Conservation (phyloP, 2,329 filamentous ascomycete genomes). For the Mycosphaerella sp. region DNA sequence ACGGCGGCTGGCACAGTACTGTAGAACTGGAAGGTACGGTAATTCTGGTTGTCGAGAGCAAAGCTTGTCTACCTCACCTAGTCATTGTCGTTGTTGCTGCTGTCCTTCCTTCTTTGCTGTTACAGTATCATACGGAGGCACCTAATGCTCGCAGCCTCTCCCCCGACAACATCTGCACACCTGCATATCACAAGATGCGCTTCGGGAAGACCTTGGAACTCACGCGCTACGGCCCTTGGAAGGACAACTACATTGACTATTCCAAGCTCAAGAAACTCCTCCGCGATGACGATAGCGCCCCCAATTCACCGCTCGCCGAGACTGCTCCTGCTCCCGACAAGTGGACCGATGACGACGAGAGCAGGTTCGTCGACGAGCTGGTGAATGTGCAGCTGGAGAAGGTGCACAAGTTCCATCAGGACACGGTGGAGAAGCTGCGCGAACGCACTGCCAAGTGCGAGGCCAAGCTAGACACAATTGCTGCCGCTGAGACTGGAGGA, state of each 20-base stretch:
- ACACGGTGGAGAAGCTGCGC: slow-evolving; percentile 73
- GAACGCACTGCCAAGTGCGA: slow-evolving; percentile 71
- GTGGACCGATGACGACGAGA: slow-evolving; percentile 95
- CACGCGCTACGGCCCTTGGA: slow-evolving; percentile 80
- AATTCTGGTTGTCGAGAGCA: too few species aligned
- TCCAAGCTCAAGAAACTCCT: slow-evolving; percentile 83
- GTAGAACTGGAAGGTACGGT: too few species aligned
- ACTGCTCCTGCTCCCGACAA: slow-evolving; percentile 50
- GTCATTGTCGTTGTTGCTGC: too few species aligned
- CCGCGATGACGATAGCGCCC: slow-evolving; percentile 57
- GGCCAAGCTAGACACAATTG: slow-evolving; percentile 55
- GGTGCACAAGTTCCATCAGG: slow-evolving; percentile 80
- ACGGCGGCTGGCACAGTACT: too few species aligned
- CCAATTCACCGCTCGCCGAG: slow-evolving; percentile 41
- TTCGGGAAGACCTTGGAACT: slow-evolving; percentile 84
- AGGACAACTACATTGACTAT: slow-evolving; percentile 93
- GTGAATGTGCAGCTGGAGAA: slow-evolving; percentile 94
- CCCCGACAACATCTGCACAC: not conserved
- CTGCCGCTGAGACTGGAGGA: slow-evolving; percentile 33
- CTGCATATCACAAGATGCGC: slow-evolving; percentile 56
- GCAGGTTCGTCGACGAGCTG: slow-evolving; percentile 87
- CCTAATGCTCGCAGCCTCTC: not conserved
- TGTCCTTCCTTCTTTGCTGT: too few species aligned
- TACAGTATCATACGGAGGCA: too few species aligned
- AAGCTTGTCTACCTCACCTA: too few species aligned